Evolutionary conservation across 495 filamentous ascomycete genomes (phyloP).

Genomic region (Cercophora sp.): DNA sequence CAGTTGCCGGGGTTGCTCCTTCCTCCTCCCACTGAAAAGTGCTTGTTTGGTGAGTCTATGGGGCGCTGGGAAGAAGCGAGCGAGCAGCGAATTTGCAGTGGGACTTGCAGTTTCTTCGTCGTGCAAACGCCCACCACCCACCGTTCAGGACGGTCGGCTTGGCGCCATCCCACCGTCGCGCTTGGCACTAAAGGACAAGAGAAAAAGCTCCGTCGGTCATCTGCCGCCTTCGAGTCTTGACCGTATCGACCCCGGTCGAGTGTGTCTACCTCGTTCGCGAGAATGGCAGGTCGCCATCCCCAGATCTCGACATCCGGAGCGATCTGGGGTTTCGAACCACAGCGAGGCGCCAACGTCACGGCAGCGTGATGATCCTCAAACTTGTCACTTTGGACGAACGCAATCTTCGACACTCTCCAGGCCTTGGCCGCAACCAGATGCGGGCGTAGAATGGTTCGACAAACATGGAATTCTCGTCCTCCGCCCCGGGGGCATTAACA

Average conservation of each 20-base stretch:
- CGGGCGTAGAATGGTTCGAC: slow-evolving; percentile 18
- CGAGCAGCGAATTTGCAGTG: too few relatives aligned
- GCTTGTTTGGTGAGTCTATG: too few relatives aligned
- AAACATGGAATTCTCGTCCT: slow-evolving; percentile 21
- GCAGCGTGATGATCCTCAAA: slow-evolving; percentile 16
- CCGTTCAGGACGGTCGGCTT: slow-evolving; percentile 3
- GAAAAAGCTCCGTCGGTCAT: slow-evolving; percentile 12
- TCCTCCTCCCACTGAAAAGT: too few relatives aligned
- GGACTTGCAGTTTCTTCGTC: too few relatives aligned
- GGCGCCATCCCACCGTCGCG: background rate
- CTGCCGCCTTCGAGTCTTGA: slow-evolving; percentile 10
- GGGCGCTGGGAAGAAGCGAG: too few relatives aligned
- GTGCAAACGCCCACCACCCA: too few relatives aligned
- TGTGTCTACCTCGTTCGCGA: background rate
- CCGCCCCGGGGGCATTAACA: slow-evolving; percentile 25
- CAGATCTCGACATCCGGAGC: slow-evolving; percentile 16
- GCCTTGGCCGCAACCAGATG: slow-evolving; percentile 12
- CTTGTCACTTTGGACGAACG: slow-evolving; percentile 20
- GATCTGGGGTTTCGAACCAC: slow-evolving; percentile 28
- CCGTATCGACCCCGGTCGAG: background rate
- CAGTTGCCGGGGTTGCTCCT: too few relatives aligned
- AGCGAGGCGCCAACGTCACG: slow-evolving; percentile 6
- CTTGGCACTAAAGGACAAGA: background rate
- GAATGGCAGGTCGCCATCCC: slow-evolving; percentile 10
- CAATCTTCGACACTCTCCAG: slow-evolving; percentile 14